Evolutionary conservation across 2,329 filamentous ascomycete species (phyloP).

Genomic region (Colletotrichum tropicale): DNA sequence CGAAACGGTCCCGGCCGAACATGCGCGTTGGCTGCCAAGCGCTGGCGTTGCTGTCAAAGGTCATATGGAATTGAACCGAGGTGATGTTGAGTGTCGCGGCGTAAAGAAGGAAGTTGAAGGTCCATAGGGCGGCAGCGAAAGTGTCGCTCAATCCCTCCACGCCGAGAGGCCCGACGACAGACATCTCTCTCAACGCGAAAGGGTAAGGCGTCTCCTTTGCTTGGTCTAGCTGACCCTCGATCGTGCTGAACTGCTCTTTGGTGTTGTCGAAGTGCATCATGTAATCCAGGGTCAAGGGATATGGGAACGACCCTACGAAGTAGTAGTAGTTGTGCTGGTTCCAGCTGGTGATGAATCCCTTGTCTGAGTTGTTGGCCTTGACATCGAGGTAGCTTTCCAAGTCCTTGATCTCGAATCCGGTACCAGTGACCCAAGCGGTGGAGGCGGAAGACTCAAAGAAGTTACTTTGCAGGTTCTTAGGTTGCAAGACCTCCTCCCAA

Average conservation of each 20-base stretch:
- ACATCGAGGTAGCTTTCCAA: not conserved
- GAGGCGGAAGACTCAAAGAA: conserved; percentile 15
- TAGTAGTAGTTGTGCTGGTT: conserved; percentile 20
- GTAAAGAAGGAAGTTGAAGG: conserved; percentile 13
- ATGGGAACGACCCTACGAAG: conserved; percentile 9
- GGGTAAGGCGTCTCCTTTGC: not conserved
- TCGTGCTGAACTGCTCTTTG: conserved; percentile 5
- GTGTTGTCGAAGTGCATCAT: conserved; percentile 18
- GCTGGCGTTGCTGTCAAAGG: conserved; percentile 13
- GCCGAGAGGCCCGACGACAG: conserved; percentile 10
- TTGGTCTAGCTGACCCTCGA: conserved; percentile 2
- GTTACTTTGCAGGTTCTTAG: conserved; percentile 1
- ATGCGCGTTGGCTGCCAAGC: conserved; percentile 16
- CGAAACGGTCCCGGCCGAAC: conserved; percentile 17
- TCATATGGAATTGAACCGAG: conserved; percentile 16
- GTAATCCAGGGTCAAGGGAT: conserved; percentile 13
- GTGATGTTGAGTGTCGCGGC: conserved; percentile 15
- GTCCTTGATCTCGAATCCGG: conserved; percentile 14
- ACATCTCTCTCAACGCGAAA: conserved; percentile 14
- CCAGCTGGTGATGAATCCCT: conserved; percentile 9
- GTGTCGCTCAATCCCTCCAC: conserved; percentile 13
- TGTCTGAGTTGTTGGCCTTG: conserved; percentile 4
- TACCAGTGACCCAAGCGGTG: conserved; percentile 13
- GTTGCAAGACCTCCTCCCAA: conserved; percentile 4
- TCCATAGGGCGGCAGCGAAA: conserved; percentile 11